These are phyloP conservation scores for Licmophora abbreviata DNA, from an alignment of 108 stramenopile genomes.

Conservation along the genomic window DNA sequence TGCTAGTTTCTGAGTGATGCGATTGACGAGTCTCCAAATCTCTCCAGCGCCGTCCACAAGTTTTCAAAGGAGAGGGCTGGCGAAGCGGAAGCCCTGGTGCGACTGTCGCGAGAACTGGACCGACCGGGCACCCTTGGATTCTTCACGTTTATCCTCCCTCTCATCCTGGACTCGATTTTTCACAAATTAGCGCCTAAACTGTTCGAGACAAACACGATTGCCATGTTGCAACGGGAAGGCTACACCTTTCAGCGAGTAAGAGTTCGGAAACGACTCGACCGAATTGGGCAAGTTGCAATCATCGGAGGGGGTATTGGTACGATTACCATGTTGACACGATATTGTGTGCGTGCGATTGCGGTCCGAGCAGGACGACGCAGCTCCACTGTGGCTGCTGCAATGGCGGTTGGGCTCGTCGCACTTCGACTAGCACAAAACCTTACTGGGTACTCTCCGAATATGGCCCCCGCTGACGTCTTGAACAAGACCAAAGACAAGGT, in stretches of 20 bases:
- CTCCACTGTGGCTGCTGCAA: conserved; percentile 20
- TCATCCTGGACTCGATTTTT: conserved; percentile 84
- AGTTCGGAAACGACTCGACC: conserved; percentile 49
- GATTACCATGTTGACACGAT: conserved; percentile 4
- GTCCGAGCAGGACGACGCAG: conserved; percentile 22
- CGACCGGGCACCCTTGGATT: conserved; percentile 74
- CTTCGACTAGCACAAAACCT: conserved; percentile 23
- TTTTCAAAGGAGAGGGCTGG: conserved; percentile 61
- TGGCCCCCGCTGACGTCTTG: conserved; percentile 51
- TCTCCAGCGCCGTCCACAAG: conserved; percentile 33
- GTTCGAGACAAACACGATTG: conserved; percentile 77
- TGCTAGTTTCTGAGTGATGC: conserved; percentile 22
- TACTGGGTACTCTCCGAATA: conserved; percentile 21
- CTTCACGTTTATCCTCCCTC: conserved; percentile 72
- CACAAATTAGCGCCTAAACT: conserved; percentile 53
- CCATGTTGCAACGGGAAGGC: conserved; percentile 73
- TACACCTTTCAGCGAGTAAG: conserved; percentile 40
- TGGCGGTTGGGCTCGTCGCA: conserved; percentile 6
- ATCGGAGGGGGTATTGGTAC: conserved; percentile 11
- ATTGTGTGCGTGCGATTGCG: conserved; percentile 17
- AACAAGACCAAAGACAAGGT: conserved; percentile 18
- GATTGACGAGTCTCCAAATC: conserved; percentile 21
- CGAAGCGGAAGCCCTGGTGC: conserved; percentile 75
- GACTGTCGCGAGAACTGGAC: conserved; percentile 73
- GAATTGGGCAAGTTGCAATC: conserved; percentile 34